These are phyloP conservation scores for Cystobasidium slooffiae DNA, from an alignment of 1,284 basidiomycete genomes.

Conservation along the genomic window DNA sequence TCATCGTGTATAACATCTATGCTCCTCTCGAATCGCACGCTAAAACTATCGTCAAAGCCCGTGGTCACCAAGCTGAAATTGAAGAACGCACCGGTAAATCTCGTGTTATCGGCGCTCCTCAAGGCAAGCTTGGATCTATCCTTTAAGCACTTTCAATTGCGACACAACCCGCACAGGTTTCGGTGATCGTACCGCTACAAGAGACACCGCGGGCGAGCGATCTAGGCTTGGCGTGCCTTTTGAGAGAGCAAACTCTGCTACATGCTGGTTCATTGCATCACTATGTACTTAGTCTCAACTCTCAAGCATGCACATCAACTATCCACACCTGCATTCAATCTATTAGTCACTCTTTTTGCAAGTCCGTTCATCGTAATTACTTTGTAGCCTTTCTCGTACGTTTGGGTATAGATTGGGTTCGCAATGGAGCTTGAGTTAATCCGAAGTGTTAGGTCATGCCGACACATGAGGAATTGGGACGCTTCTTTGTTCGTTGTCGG, in stretches of 20 bases:
- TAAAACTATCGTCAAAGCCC: slow-evolving; percentile 45
- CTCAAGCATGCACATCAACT: not conserved
- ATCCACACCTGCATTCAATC: not conserved
- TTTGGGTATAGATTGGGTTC: no score
- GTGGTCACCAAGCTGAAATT: slow-evolving; percentile 46
- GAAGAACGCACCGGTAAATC: slow-evolving; percentile 44
- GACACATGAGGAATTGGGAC: no score
- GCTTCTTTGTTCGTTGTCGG: no score
- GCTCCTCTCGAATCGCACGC: slow-evolving; percentile 47
- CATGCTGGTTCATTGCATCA: not conserved
- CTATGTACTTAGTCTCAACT: not conserved
- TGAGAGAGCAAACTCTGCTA: not conserved
- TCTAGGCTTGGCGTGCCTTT: no score
- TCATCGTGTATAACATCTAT: slow-evolving; percentile 47
- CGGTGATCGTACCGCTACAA: no score
- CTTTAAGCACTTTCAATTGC: not conserved
- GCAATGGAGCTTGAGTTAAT: no score
- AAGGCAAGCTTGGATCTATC: slow-evolving; percentile 40
- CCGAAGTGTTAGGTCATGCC: no score
- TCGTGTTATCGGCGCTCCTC: slow-evolving; percentile 45
- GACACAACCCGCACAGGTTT: not conserved
- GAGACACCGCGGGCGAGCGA: no score
- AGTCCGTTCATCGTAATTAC: no score
- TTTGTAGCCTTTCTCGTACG: no score
- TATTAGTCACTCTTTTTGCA: not conserved